Percentiles rank a stretch among this genome's conserved stretches.
These are phyloP conservation scores for Rubroboletus pulcherrimus DNA, from an alignment of 768 basidiomycete genomes.

Conservation along the genomic window DNA sequence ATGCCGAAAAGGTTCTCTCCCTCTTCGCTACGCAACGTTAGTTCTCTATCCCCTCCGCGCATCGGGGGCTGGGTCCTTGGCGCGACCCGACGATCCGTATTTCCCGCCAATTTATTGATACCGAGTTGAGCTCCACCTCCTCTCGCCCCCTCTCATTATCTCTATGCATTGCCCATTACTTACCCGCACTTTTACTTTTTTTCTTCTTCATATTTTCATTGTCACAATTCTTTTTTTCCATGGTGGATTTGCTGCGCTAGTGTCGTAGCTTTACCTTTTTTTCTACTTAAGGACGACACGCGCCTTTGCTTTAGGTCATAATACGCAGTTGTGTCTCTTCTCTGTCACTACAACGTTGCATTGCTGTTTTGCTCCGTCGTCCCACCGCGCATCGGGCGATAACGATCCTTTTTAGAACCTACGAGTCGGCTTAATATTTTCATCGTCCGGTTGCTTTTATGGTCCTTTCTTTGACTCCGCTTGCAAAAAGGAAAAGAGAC, in stretches of 20 bases:
- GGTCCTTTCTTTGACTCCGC: not conserved
- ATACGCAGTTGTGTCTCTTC: constrained; percentile 23
- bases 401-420: constrained; percentile 26
- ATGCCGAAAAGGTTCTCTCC: constrained; percentile 81
- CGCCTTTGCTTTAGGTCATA: constrained; percentile 26
- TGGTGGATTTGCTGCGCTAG: constrained; percentile 23
- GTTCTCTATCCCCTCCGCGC: constrained; percentile 18
- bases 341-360: constrained; percentile 29
- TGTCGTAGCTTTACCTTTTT: constrained; percentile 12
- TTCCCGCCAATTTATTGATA: constrained; percentile 17
- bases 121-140: constrained; percentile 19
- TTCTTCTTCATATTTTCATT: constrained; percentile 4
- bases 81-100: constrained; percentile 10
- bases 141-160: constrained; percentile 18
- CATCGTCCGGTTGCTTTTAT: constrained; percentile 7
- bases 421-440: constrained; percentile 21
- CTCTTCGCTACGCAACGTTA: constrained; percentile 73
- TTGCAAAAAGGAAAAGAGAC: constrained; percentile 7
- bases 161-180: constrained; percentile 29
- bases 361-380: constrained; percentile 27
- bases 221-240: not conserved
- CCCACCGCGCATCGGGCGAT: constrained; percentile 21
- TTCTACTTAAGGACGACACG: constrained; percentile 26
- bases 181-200: constrained; percentile 19
- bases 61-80: constrained; percentile 26